Percentiles rank a stretch among this genome's conserved stretches.
Conservation (phyloP, 305 asterid species). For the Ilex paraguariensis region DNA sequence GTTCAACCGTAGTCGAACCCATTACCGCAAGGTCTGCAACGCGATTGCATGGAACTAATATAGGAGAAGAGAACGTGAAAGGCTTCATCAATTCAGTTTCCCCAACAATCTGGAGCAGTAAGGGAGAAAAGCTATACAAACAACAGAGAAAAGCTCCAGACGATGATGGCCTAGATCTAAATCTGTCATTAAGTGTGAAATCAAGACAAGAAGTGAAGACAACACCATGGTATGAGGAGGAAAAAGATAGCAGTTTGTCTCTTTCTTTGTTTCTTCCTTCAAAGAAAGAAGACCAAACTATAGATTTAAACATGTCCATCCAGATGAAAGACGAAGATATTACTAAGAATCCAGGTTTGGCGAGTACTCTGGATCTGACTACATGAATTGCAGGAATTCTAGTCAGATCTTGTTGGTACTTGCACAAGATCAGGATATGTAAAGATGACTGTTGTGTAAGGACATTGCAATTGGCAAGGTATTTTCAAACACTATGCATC, state of each 20-base stretch:
- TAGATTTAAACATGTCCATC: constrained; percentile 11
- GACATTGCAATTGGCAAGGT: too few relatives aligned
- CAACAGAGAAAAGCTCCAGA: constrained; percentile 10
- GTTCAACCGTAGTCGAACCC: constrained; percentile 11
- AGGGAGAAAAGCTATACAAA: background rate
- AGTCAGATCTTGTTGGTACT: constrained; percentile 41
- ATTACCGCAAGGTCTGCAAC: background rate
- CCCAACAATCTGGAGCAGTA: constrained; percentile 7
- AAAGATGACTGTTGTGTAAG: too few relatives aligned
- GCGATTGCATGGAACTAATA: background rate
- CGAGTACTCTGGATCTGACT: constrained; percentile 39
- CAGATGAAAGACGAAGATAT: background rate
- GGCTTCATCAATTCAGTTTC: background rate
- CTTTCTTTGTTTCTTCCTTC: constrained; percentile 22
- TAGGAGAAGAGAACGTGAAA: background rate
- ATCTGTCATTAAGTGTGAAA: constrained; percentile 18
- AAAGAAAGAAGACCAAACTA: background rate
- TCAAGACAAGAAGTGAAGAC: background rate
- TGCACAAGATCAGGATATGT: constrained; percentile 1
- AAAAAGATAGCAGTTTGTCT: constrained; percentile 18
- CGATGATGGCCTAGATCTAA: constrained; percentile 17
- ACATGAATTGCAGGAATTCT: constrained; percentile 27
- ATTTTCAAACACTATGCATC: too few relatives aligned
- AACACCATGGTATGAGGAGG: constrained; percentile 15
- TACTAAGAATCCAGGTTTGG: constrained; percentile 16